Evolutionary conservation across 192 early-diverging fungal genomes (phyloP).

Genomic region (Gorgonomyces haynaldii): DNA sequence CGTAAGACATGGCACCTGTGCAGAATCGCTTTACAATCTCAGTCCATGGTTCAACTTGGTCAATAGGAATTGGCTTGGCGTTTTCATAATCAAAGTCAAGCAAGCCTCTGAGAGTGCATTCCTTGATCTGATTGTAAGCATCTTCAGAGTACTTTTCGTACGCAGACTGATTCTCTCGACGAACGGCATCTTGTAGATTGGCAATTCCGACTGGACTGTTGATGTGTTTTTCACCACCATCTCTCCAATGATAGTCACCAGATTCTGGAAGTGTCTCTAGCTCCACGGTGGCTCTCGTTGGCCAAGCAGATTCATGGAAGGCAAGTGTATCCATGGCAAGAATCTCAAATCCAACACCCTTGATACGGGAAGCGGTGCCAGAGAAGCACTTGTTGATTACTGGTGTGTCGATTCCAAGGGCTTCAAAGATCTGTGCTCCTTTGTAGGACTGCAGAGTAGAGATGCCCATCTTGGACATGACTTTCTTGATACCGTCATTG

Average conservation of each 20-base stretch:
- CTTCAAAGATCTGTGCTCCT: conserved; percentile 98
- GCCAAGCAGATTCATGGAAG: conserved; percentile 77
- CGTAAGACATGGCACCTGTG: conserved; percentile 98
- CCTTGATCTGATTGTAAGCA: conserved; percentile 69
- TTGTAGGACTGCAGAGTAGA: conserved; percentile 96
- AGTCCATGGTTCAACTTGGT: conserved; percentile 98
- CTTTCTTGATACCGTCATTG: conserved; percentile 92
- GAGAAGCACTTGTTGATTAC: conserved; percentile 87
- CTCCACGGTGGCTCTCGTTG: conserved; percentile 49
- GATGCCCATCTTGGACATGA: conserved; percentile 99
- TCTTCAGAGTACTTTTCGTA: conserved; percentile 77
- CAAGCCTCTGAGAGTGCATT: conserved; percentile 88
- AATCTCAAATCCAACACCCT: conserved; percentile 63
- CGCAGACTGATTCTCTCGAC: conserved; percentile 74
- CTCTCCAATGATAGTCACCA: conserved; percentile 95
- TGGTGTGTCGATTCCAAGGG: conserved; percentile 75
- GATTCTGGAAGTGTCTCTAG: conserved; percentile 73
- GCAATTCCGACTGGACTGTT: conserved; percentile 81
- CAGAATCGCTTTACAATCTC: conserved; percentile 88
- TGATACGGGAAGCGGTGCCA: conserved; percentile 91
- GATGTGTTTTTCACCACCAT: conserved; percentile 83
- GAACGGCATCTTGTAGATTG: conserved; percentile 90
- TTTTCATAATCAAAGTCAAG: conserved; percentile 78
- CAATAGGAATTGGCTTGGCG: conserved; percentile 64
- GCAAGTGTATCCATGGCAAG: conserved; percentile 81